A percentile compares a stretch with the other conserved stretches of the same genome.
These are phyloP conservation scores for Dimargaris verticillata DNA, from an alignment of 192 early-diverging fungal species.

Conservation along the genomic window DNA sequence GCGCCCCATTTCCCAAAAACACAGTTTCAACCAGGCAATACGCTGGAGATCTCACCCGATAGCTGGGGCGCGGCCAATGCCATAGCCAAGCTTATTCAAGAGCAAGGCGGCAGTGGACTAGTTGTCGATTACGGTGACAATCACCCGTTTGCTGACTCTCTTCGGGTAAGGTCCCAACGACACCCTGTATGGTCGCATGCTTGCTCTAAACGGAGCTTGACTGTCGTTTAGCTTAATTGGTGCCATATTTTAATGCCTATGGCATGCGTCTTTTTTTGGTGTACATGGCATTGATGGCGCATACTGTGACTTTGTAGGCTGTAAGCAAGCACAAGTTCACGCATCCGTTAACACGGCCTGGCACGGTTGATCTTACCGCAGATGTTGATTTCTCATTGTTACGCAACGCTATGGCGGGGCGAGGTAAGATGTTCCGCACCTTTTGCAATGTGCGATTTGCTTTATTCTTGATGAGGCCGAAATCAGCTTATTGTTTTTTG, in stretches of 20 bases:
- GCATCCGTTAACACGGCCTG: conserved; percentile 60
- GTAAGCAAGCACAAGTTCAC: conserved; percentile 70
- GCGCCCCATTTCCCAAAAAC: conserved; percentile 18
- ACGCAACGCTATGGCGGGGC: conserved; percentile 31
- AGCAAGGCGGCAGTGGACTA: conserved; percentile 51
- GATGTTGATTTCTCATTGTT: conserved; percentile 82
- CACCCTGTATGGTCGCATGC: too few species aligned
- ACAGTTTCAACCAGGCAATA: conserved; percentile 50
- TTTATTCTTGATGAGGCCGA: not conserved
- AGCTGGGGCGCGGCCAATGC: conserved; percentile 40
- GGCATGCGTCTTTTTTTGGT: too few species aligned
- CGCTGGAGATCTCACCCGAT: conserved; percentile 75
- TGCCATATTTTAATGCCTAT: too few species aligned
- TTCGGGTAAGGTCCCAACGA: conserved; percentile 37
- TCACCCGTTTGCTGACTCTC: conserved; percentile 50
- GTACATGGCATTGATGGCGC: too few species aligned
- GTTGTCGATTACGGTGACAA: conserved; percentile 86
- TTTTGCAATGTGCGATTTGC: not conserved
- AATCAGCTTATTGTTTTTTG: conserved; percentile 11
- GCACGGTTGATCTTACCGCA: conserved; percentile 72
- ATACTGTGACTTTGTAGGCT: conserved; percentile 28
- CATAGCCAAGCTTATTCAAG: conserved; percentile 52
- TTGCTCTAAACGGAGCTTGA: too few species aligned
- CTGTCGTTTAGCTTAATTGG: too few species aligned
- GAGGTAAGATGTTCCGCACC: conserved; percentile 13